Conservation (phyloP, 2,329 filamentous ascomycete genomes). For the Capronia epimyces region DNA sequence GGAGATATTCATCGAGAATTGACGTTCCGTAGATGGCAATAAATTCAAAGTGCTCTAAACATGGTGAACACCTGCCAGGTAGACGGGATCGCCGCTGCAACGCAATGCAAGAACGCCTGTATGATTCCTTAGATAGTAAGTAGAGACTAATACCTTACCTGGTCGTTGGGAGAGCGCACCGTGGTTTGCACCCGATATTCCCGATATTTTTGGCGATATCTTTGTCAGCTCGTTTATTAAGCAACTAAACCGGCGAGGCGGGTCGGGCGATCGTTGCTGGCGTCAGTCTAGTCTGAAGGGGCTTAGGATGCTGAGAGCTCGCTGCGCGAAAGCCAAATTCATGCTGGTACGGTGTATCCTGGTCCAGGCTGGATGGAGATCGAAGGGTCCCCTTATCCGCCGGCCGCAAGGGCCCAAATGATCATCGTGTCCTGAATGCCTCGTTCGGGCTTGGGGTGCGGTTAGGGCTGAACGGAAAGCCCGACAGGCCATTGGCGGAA, state of each 20-base stretch:
- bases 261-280: background rate
- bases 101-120: too few relatives aligned
- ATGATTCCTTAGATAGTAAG: too few relatives aligned
- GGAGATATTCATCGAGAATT: too few relatives aligned
- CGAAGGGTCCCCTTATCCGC: too few relatives aligned
- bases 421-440: constrained; percentile 9
- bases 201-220: background rate
- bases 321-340: background rate
- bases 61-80: too few relatives aligned
- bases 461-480: constrained; percentile 21
- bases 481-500: constrained; percentile 15
- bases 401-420: constrained; percentile 7
- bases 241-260: background rate
- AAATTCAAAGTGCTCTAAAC: too few relatives aligned
- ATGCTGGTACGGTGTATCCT: background rate
- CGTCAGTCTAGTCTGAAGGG: background rate
- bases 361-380: background rate
- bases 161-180: too few relatives aligned
- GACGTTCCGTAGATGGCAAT: too few relatives aligned
- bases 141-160: too few relatives aligned
- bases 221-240: background rate
- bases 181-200: too few relatives aligned
- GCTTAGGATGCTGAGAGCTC: background rate
- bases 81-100: too few relatives aligned
- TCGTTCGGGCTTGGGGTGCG: constrained; percentile 4